Evolutionary conservation across 768 basidiomycete genomes (phyloP), one percentile per base, ranked within the genome.

Genomic region (Infundibulicybe gibba): DNA sequence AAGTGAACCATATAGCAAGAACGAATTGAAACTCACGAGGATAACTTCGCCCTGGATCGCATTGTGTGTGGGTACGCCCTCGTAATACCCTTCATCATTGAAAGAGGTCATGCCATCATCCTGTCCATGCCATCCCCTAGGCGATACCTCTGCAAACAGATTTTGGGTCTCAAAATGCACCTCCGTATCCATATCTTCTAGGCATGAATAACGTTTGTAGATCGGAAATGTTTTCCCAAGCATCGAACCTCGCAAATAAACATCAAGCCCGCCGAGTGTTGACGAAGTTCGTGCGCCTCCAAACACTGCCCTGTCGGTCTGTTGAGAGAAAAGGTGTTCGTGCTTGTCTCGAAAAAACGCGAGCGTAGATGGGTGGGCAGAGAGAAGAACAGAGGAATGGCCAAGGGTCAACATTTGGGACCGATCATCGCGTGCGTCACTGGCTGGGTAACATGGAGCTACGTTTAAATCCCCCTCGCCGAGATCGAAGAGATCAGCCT

Each of bases 401-500:
- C 52, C 54, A 16, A 59, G 47, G 42, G 59, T 63, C 39, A 60
- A 49, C 2, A 61, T 49, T 42, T 61, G 65, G 5, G 63, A 64
- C 3, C 51, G 53, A 30, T 25, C 25, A 38, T 62, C 60, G 40
- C 32, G 55, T 6, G 59, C 61, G 47, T 67, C 64, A 6, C 59
- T 50, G 9, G 61, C 61, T 9, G 58, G 60, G n/a, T 50, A 48
- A 41, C 42, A 37, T 21, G 45, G 14, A 3, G 25, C 25, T 8
- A 25, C 4, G 8, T 25, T 8, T 3, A 25, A 8, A 32, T 30
- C 41, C 37, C 54, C 44, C 20, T 50, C 49, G 30, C 42, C 39
- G 10, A 49, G 51, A 41, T 69, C 65, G 21, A 77, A 61, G 32
- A 81, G 69, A 42, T 67, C 61, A 20, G 76, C 70, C 20, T 73